Evolutionary conservation across 169 alveolate species (phyloP).

Genomic region (Plasmodium vivax): DNA sequence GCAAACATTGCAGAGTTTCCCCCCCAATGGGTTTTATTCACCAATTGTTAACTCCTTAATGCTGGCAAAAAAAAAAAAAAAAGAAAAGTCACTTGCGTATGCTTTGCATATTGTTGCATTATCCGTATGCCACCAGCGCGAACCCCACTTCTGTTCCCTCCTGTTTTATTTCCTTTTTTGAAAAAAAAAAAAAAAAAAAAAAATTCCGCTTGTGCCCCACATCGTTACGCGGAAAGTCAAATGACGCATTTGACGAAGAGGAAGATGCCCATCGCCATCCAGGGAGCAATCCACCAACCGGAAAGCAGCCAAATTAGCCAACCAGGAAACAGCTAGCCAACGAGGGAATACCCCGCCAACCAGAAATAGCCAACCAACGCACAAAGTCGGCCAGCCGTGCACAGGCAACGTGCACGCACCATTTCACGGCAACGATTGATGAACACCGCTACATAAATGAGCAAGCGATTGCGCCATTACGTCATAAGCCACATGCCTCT

Average conservation of each 20-base stretch:
- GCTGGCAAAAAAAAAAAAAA: not conserved
- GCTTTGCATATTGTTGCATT: not conserved
- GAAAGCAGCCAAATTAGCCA: not conserved
- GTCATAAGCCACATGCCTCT: not conserved
- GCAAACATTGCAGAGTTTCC: not conserved
- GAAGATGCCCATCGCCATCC: not conserved
- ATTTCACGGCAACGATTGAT: not conserved
- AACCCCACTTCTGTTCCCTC: not conserved
- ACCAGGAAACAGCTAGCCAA: not conserved
- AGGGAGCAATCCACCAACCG: not conserved
- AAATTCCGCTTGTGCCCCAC: not conserved
- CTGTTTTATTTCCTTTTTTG: not conserved
- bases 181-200: too few relatives aligned
- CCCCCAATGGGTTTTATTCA: not conserved
- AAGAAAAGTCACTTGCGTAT: not conserved
- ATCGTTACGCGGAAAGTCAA: not conserved
- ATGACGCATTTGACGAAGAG: not conserved
- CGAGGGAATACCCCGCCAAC: not conserved
- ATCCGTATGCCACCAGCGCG: not conserved
- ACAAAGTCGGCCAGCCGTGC: not conserved
- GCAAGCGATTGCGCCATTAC: not conserved
- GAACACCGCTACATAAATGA: not conserved
- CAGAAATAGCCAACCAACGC: too few relatives aligned
- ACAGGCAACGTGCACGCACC: not conserved
- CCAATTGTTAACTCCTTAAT: not conserved